A percentile compares a stretch with the other conserved stretches of the same genome.
Conservation (phyloP, 2,329 filamentous ascomycete species). For the Fusarium temperatum region DNA sequence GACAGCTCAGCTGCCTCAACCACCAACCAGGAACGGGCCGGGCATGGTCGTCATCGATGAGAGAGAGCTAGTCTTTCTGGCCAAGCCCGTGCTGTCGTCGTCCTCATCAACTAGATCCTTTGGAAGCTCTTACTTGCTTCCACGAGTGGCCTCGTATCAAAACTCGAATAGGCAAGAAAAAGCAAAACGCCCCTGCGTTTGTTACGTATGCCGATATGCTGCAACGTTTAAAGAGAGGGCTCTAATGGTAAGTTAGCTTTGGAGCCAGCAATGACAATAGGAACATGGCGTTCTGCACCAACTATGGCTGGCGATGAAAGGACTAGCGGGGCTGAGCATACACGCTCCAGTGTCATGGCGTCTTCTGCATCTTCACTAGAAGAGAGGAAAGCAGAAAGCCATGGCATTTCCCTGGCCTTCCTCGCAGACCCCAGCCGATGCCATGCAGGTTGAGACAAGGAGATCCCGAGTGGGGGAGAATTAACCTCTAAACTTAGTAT, state of each 20-base stretch:
- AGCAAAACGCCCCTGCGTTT: constrained; percentile 17
- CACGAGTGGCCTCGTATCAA: not conserved
- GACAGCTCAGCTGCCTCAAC: constrained; percentile 18
- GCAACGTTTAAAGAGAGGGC: constrained; percentile 20
- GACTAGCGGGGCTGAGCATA: constrained; percentile 8
- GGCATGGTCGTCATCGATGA: not conserved
- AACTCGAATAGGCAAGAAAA: constrained; percentile 23
- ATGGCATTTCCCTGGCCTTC: not conserved
- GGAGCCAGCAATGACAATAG: constrained; percentile 28
- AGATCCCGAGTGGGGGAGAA: not conserved
- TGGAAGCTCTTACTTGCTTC: not conserved
- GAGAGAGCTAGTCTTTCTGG: not conserved
- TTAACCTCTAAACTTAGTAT: not conserved
- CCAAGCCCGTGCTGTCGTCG: not conserved
- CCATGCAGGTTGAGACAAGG: not conserved
- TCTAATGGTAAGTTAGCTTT: not conserved
- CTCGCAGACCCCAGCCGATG: not conserved
- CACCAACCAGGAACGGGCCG: constrained; percentile 28
- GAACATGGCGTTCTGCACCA: constrained; percentile 31
- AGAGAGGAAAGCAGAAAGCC: not conserved
- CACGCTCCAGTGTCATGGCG: not conserved
- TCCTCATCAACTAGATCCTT: not conserved
- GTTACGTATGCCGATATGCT: constrained; percentile 19
- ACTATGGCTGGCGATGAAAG: constrained; percentile 25
- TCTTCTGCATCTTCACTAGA: constrained; percentile 15